These are phyloP conservation scores for Russula earlei DNA, from an alignment of 768 basidiomycete species.

Conservation along the genomic window DNA sequence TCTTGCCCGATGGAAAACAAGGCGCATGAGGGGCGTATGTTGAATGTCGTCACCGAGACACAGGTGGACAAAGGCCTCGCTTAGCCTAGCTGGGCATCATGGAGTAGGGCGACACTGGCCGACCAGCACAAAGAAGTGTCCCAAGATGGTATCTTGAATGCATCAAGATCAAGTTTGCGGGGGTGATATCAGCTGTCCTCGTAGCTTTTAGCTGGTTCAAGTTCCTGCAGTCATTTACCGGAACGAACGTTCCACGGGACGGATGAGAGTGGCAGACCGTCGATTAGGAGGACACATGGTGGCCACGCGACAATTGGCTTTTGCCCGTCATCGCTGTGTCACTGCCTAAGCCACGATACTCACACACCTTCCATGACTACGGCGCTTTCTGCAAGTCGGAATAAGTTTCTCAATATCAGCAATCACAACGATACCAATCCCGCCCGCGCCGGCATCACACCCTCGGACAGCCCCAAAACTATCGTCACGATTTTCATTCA, in stretches of 20 bases:
- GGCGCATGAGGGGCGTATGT: not conserved
- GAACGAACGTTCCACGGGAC: too few relatives aligned
- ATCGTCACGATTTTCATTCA: not conserved
- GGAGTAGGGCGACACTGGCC: not conserved
- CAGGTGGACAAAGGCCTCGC: not conserved
- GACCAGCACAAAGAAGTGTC: conserved; percentile 3
- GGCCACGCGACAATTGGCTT: not conserved
- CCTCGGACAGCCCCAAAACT: not conserved
- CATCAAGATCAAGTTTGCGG: too few relatives aligned
- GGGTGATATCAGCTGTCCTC: too few relatives aligned
- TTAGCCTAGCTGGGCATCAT: not conserved
- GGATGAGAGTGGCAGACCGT: too few relatives aligned
- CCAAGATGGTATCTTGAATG: conserved; percentile 12
- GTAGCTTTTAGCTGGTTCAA: too few relatives aligned
- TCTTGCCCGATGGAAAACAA: conserved; percentile 16
- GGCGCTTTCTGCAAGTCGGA: not conserved
- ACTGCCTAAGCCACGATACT: too few relatives aligned
- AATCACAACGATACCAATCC: not conserved
- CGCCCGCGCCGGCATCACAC: not conserved
- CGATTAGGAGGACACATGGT: not conserved
- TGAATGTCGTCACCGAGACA: not conserved
- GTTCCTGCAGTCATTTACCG: too few relatives aligned
- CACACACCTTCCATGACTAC: conserved; percentile 3
- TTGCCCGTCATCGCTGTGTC: too few relatives aligned
- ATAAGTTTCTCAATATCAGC: too few relatives aligned